Evolutionary conservation across 2,329 filamentous ascomycete species (phyloP), one percentile per base, ranked within the genome.

Genomic region (Phaeomoniella chlamydospora): DNA sequence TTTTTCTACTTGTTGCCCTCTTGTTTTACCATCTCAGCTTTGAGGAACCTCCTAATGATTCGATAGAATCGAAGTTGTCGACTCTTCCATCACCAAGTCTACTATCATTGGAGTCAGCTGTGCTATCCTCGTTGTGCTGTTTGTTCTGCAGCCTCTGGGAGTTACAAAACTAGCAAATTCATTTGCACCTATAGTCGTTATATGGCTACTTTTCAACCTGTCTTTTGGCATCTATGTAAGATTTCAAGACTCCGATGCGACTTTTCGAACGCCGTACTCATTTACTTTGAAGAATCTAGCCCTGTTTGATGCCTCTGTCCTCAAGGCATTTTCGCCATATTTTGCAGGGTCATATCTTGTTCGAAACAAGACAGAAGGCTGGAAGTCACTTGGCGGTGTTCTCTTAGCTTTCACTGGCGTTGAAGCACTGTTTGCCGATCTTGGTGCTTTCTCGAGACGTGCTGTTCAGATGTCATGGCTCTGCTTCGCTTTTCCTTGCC

Each of bases 381-480:
- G 68, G 67, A 50, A 55, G 16, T 59, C 57, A 18, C 54, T 72
- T 83, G 77, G 76, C n/a, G 77, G 78, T 4, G 67, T 83, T 9
- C 54, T 83, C 3, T 65, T 83, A 3, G 68, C 72, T 2, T 82
- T 83, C 46, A 82, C 78, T 2, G 77, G 73, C 16, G 75, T 80
- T 13, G 78, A 82, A 49, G 77, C 77, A 1, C 61, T 83, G 1
- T 83, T 81, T 46, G 77, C 78, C 4, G 77, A 83, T 44, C 61
- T 83, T 9, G 78, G 77, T 17, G 78, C 78, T n/a, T 83, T 83
- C 51, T 69, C 69, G 52, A 66, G 70, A 33, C 14, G 65, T 15
- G 76, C 78, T 1, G 73, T 83, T 33, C 77, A 81, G 49, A 61
- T 82, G 13, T 74, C 68, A 30, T 83, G 78, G 78, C 57, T 81